Conservation (phyloP, 352 stramenopile species). For the Pythium dissotocum region DNA sequence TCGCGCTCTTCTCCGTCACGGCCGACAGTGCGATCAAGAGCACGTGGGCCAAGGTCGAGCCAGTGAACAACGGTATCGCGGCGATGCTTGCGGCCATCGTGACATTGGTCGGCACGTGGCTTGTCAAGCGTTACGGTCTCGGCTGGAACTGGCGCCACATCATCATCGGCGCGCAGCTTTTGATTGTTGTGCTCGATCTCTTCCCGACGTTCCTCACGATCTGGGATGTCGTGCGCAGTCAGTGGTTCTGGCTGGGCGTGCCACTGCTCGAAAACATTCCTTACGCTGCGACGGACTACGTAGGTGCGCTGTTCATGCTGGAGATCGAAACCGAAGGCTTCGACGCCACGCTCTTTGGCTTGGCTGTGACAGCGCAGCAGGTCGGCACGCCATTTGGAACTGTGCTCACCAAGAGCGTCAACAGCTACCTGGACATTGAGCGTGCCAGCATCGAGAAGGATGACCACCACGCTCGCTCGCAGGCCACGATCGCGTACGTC, state of each 20-base stretch:
- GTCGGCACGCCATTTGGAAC: constrained; percentile 27
- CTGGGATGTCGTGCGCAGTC: constrained; percentile 27
- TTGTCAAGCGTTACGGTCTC: constrained; percentile 46
- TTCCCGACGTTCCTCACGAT: constrained; percentile 26
- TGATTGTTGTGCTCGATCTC: constrained; percentile 14
- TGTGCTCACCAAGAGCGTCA: constrained; percentile 24
- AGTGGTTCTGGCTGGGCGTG: constrained; percentile 28
- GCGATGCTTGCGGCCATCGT: constrained; percentile 46
- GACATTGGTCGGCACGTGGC: constrained; percentile 38
- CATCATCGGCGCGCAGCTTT: background rate
- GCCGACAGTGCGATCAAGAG: constrained; percentile 47
- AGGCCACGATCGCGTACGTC: constrained; percentile 31
- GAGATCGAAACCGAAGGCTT: constrained; percentile 27
- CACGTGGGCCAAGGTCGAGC: constrained; percentile 55
- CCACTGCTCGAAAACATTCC: constrained; percentile 26
- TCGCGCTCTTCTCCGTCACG: constrained; percentile 52
- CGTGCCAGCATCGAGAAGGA: constrained; percentile 9
- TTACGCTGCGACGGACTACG: constrained; percentile 20
- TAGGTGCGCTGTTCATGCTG: constrained; percentile 22
- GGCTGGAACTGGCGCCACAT: constrained; percentile 51
- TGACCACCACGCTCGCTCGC: constrained; percentile 18
- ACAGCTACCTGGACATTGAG: constrained; percentile 23
- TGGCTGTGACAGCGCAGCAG: constrained; percentile 22
- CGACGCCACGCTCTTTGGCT: constrained; percentile 32
- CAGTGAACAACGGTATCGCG: constrained; percentile 58